A percentile compares a stretch with the other conserved stretches of the same genome.
These are phyloP conservation scores for Boletus sp. DNA, from an alignment of 768 basidiomycete genomes.

Conservation along the genomic window DNA sequence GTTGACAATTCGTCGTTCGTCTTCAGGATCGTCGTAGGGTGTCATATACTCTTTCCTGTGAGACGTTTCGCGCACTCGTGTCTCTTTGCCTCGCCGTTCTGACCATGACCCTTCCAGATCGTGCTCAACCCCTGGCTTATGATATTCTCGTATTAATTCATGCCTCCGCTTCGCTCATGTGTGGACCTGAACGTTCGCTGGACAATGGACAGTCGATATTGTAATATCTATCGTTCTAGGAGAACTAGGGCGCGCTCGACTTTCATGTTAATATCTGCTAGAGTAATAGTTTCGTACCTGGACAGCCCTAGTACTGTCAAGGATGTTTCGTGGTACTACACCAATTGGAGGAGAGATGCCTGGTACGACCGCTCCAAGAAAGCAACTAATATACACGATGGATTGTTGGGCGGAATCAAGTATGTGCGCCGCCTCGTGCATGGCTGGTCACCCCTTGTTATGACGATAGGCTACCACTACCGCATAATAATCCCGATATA, in stretches of 20 bases:
- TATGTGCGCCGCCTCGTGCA: no score
- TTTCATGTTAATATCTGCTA: neutral
- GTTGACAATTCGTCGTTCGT: neutral
- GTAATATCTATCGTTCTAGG: neutral
- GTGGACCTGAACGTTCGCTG: no score
- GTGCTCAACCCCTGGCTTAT: slow-evolving; percentile 87
- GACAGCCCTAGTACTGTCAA: no score
- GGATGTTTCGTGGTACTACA: no score
- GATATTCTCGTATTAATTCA: slow-evolving; percentile 62
- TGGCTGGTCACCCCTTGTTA: no score
- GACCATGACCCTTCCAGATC: slow-evolving; percentile 44
- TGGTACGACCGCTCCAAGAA: no score
- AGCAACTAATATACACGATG: no score
- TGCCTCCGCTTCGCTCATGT: neutral
- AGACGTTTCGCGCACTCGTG: slow-evolving; percentile 23
- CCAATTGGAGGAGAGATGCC: no score
- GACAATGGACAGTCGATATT: neutral
- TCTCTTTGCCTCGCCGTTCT: slow-evolving; percentile 26
- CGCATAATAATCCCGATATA: no score
- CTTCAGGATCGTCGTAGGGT: slow-evolving; percentile 48
- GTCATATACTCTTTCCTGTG: slow-evolving; percentile 77
- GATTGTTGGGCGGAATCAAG: no score
- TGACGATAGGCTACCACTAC: no score
- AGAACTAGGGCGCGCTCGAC: neutral
- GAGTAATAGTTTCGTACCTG: no score